Evolutionary conservation across 306 rosid species (phyloP), one percentile per base, ranked within the genome.

Genomic region (Glycine latifolia): DNA sequence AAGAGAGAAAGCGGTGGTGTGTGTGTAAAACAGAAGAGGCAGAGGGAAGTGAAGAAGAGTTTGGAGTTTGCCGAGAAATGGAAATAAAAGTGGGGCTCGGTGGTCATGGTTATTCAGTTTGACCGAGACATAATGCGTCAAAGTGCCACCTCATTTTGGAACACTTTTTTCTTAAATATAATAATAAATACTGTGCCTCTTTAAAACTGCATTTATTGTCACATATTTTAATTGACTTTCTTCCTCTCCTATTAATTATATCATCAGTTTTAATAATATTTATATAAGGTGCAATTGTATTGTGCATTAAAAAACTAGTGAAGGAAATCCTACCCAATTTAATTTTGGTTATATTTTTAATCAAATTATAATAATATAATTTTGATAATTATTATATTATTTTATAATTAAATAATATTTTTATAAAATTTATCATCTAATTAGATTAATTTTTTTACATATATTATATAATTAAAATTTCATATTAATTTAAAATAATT

Each of bases 101-200:
- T 31, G 69, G 76, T 76, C 67, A 61, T 82, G 67, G 75, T 83
- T 82, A 50, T 70, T 77, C 48, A 14, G 14, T 77, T 76, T 83
- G 82, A 83, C 86, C 71, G 52, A 10, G 67, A 73, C 81, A 75
- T 66, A 6, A 33, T 81, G 75, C 15, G 75, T 73, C 80, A 82
- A 59, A 76, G 0, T 76, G 72, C 71, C 81, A 82, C 58, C 48
- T 76, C 85, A 69, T 8, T 0, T 0, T 65, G 15, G 17, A 1
- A 37, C 8, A 8, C 41, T 16, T 10, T 63, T 15, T 77, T 63
- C n/a, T 61, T 33, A 8, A 14, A 35, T 47, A 60, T 43, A 44
- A 67, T 67, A 67, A 67, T 8, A 68, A 26, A 31, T 5, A 48
- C 0, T 13, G 8, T 14, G 54, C 26, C 39, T 35, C 43, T 76